Conservation (phyloP, 495 filamentous ascomycete species). For the Immersiella caudata region DNA sequence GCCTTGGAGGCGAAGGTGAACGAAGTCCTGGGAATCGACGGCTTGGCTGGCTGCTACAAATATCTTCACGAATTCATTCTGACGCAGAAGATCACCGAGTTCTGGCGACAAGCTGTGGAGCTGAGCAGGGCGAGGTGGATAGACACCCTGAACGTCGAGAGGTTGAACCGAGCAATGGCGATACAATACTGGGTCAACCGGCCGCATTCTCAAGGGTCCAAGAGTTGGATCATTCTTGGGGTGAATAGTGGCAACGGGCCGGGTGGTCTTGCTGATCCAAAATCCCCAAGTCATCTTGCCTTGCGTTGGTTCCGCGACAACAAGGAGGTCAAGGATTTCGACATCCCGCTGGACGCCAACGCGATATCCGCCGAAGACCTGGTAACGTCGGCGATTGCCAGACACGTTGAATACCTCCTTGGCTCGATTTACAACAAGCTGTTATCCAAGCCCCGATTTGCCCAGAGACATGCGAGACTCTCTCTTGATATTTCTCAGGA, state of each 20-base stretch:
- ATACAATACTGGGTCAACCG: slow-evolving; percentile 87
- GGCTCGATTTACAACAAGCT: slow-evolving; percentile 61
- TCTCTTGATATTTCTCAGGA: slow-evolving; percentile 55
- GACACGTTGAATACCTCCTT: slow-evolving; percentile 71
- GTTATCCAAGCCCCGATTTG: slow-evolving; percentile 58
- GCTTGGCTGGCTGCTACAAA: slow-evolving; percentile 76
- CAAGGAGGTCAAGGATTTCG: slow-evolving; percentile 66
- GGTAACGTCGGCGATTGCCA: slow-evolving; percentile 71
- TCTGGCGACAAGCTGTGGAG: slow-evolving; percentile 73
- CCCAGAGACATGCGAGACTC: slow-evolving; percentile 56
- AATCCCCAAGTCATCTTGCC: slow-evolving; percentile 54
- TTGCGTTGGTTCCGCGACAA: slow-evolving; percentile 85
- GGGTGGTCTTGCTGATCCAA: slow-evolving; percentile 38
- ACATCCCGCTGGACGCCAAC: slow-evolving; percentile 65
- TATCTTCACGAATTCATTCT: slow-evolving; percentile 82
- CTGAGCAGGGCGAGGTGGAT: slow-evolving; percentile 72
- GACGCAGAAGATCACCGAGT: slow-evolving; percentile 81
- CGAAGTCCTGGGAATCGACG: slow-evolving; percentile 60
- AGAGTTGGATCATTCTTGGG: slow-evolving; percentile 91
- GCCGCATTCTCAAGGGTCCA: slow-evolving; percentile 55
- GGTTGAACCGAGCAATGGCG: slow-evolving; percentile 74
- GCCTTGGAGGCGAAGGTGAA: slow-evolving; percentile 74
- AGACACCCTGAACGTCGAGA: slow-evolving; percentile 71
- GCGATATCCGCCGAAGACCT: slow-evolving; percentile 72
- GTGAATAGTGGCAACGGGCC: slow-evolving; percentile 63